These are phyloP conservation scores for Pythium catenulatum DNA, from an alignment of 352 stramenopile species.

Conservation along the genomic window DNA sequence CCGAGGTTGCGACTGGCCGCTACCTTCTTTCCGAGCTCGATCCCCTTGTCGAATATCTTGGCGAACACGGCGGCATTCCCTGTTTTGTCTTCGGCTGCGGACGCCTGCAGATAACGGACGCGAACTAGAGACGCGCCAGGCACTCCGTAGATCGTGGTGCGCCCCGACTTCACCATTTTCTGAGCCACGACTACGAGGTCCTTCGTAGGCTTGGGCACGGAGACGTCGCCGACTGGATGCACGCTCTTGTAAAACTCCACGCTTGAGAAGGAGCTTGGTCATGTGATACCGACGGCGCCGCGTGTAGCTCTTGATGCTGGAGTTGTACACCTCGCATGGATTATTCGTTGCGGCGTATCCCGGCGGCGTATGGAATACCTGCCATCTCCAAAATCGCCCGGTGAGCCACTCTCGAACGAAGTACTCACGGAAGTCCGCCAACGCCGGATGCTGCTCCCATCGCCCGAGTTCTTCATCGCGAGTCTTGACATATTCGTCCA, in stretches of 20 bases:
- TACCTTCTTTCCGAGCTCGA: conserved; percentile 6
- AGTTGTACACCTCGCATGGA: conserved; percentile 16
- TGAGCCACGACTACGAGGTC: conserved; percentile 4
- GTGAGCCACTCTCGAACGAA: conserved; percentile 5
- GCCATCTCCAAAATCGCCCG: conserved; percentile 1
- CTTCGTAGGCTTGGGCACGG: neutral
- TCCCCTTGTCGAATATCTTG: conserved; percentile 21
- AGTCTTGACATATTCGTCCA: neutral
- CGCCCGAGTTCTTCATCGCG: neutral
- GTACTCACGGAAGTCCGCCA: neutral
- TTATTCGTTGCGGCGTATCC: conserved; percentile 17
- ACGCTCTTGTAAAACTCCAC: neutral
- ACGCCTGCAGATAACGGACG: neutral
- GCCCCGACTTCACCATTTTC: conserved; percentile 33
- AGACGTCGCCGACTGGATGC: neutral
- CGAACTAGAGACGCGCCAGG: neutral
- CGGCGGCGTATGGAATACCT: conserved; percentile 3
- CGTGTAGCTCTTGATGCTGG: conserved; percentile 8
- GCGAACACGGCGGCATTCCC: neutral
- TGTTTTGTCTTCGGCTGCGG: neutral
- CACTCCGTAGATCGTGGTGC: neutral
- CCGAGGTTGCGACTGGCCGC: neutral
- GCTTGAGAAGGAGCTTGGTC: neutral
- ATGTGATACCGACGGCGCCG: conserved; percentile 8
- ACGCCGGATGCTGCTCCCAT: neutral